Conservation (phyloP, 75 land plant genomes). For the Larix kaempferi region DNA sequence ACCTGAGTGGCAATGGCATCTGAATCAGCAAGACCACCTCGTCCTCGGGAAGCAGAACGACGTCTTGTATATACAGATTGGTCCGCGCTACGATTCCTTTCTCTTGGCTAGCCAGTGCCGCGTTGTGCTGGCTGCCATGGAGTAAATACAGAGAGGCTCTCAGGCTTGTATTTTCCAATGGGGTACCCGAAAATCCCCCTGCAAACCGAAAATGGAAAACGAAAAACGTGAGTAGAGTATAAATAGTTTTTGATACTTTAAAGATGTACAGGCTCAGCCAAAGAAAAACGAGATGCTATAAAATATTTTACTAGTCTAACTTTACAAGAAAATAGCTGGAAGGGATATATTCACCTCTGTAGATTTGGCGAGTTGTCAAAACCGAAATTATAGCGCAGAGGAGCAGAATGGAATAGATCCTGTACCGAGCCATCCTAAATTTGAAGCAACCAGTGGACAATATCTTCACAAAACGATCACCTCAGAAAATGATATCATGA, state of each 20-base stretch:
- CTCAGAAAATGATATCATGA: too few relatives aligned
- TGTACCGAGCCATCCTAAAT: too few relatives aligned
- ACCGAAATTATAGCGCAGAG: neutral
- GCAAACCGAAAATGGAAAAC: neutral
- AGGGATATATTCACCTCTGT: neutral
- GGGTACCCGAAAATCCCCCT: neutral
- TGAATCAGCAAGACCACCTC: conserved; percentile 25
- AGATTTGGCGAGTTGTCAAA: neutral
- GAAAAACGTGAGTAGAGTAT: too few relatives aligned
- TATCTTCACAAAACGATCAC: too few relatives aligned
- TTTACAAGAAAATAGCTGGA: neutral
- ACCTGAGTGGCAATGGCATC: neutral
- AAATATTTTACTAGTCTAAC: too few relatives aligned
- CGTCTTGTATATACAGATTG: conserved; percentile 7
- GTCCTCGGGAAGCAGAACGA: conserved; percentile 46
- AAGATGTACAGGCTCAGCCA: too few relatives aligned
- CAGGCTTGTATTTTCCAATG: neutral
- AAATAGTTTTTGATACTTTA: too few relatives aligned
- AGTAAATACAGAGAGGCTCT: neutral
- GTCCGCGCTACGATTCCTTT: neutral
- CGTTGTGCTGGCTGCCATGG: neutral
- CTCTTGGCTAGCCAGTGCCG: neutral
- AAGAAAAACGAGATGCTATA: too few relatives aligned
- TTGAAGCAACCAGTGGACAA: too few relatives aligned
- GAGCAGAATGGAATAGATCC: neutral